phyloP scores from a whole-genome alignment of 192 early-diverging fungal species.

The Coemansia sp. region DNA sequence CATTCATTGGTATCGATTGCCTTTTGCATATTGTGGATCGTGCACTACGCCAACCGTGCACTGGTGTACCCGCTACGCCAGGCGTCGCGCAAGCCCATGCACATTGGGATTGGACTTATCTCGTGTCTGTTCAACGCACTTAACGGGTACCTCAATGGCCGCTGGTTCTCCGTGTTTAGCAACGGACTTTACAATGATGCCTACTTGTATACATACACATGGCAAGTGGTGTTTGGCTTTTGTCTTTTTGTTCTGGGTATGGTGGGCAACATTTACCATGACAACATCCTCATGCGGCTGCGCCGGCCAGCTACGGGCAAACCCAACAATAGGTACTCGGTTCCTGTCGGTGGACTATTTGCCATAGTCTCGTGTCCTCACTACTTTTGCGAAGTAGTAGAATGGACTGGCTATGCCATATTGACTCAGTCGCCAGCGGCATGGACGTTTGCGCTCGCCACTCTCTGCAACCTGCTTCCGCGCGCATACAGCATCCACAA shows the following conservation, averaged over 20 bases:
- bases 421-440: slow-evolving; percentile 44
- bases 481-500: slow-evolving; percentile 45
- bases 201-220: background rate
- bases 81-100: slow-evolving; percentile 50
- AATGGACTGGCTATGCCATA: slow-evolving; percentile 52
- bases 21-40: slow-evolving; percentile 22
- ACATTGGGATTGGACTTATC: slow-evolving; percentile 34
- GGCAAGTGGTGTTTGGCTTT: slow-evolving; percentile 7
- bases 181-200: background rate
- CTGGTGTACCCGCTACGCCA: slow-evolving; percentile 48
- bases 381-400: slow-evolving; percentile 51
- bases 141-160: slow-evolving; percentile 55
- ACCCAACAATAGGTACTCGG: slow-evolving; percentile 18
- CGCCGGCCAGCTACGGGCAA: slow-evolving; percentile 7
- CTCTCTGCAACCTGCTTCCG: slow-evolving; percentile 41
- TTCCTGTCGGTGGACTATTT: slow-evolving; percentile 48
- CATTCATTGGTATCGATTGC: background rate
- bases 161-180: slow-evolving; percentile 27
- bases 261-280: slow-evolving; percentile 47
- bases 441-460: slow-evolving; percentile 44
- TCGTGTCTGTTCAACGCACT: slow-evolving; percentile 45
- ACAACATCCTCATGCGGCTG: slow-evolving; percentile 36
- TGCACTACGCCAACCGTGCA: slow-evolving; percentile 49
- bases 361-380: slow-evolving; percentile 52
- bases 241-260: slow-evolving; percentile 30